Evolutionary conservation across 192 early-diverging fungal genomes (phyloP).

Genomic region (Coemansia reversa): DNA sequence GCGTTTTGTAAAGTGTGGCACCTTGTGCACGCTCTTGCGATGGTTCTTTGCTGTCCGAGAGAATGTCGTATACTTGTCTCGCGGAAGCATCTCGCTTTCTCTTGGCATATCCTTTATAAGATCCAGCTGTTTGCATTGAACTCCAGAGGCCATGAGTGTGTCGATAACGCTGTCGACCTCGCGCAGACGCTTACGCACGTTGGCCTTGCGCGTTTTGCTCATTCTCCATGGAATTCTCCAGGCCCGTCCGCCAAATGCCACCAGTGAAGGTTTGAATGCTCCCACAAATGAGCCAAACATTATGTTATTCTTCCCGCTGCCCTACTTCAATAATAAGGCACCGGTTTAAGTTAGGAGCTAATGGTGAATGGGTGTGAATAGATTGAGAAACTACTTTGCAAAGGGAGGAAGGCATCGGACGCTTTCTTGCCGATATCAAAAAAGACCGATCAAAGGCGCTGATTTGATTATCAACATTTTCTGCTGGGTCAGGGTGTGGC

Average conservation of each 20-base stretch:
- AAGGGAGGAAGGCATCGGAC: background rate
- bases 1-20: slow-evolving; percentile 82
- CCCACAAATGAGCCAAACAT: slow-evolving; percentile 51
- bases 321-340: slow-evolving; percentile 1
- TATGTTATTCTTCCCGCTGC: background rate
- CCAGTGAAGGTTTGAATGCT: slow-evolving; percentile 44
- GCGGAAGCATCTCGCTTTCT: slow-evolving; percentile 70
- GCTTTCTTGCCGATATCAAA: background rate
- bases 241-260: slow-evolving; percentile 36
- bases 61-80: slow-evolving; percentile 83
- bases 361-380: too few relatives aligned
- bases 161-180: slow-evolving; percentile 76
- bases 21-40: slow-evolving; percentile 80
- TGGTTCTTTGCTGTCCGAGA: slow-evolving; percentile 67
- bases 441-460: slow-evolving; percentile 1
- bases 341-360: background rate
- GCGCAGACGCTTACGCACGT: slow-evolving; percentile 81
- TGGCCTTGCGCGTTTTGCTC: slow-evolving; percentile 78
- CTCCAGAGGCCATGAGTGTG: slow-evolving; percentile 66
- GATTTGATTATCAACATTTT: slow-evolving; percentile 3
- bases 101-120: slow-evolving; percentile 59
- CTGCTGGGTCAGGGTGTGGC: slow-evolving; percentile 1
- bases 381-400: too few relatives aligned
- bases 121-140: slow-evolving; percentile 71
- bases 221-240: slow-evolving; percentile 65